Percentiles rank a stretch among this genome's conserved stretches.
These are phyloP conservation scores for Tolypocladium guangdongense DNA, from an alignment of 2,329 filamentous ascomycete genomes.

Conservation along the genomic window DNA sequence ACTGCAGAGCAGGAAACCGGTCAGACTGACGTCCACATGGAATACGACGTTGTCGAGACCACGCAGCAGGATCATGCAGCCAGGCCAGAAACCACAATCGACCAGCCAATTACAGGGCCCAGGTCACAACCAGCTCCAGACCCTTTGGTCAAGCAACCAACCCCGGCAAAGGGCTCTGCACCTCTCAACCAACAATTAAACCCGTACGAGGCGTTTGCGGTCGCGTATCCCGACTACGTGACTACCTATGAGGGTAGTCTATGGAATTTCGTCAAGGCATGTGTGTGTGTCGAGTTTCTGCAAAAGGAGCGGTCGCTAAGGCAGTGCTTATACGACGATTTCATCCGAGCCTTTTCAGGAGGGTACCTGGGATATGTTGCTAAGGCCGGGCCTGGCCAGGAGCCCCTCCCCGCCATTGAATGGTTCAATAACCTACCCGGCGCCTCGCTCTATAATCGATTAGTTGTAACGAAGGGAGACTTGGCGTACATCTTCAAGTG, in stretches of 20 bases:
- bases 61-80: background rate
- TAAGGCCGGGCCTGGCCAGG: constrained; percentile 10
- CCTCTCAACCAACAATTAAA: constrained; percentile 1
- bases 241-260: constrained; percentile 26
- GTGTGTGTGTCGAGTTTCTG: constrained; percentile 30
- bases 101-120: background rate
- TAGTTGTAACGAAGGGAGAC: constrained; percentile 24
- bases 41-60: background rate
- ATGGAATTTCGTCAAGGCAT: constrained; percentile 32
- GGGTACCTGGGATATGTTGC: constrained; percentile 31
- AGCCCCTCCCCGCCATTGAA: constrained; percentile 25
- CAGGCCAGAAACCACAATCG: background rate
- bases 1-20: background rate
- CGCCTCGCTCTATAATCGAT: constrained; percentile 16
- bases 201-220: constrained; percentile 27
- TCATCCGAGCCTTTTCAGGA: constrained; percentile 32
- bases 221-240: constrained; percentile 32
- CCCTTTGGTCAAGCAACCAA: constrained; percentile 4
- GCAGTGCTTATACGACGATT: constrained; percentile 40
- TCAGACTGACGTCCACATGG: background rate
- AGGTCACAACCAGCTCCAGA: background rate
- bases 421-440: constrained; percentile 27
- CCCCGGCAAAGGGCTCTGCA: background rate
- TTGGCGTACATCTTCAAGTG: constrained; percentile 20
- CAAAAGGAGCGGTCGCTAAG: constrained; percentile 21